phyloP scores from a whole-genome alignment of 352 stramenopile species.

The Peronosclerospora sorghi region DNA sequence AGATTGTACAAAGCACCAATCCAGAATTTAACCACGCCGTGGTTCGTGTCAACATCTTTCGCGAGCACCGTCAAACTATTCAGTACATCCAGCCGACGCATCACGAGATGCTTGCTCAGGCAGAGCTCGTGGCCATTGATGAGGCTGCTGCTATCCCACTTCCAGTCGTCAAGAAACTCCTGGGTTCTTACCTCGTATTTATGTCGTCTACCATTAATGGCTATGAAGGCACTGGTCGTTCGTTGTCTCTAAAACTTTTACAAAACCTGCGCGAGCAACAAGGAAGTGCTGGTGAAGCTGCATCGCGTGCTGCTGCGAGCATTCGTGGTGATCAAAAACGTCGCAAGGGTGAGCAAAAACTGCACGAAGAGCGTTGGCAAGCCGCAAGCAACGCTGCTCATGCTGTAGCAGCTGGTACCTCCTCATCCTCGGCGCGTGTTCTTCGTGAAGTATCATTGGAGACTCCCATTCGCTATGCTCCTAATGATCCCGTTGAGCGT shows the following conservation, averaged over 20 bases:
- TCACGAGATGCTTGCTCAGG: slow-evolving; percentile 93
- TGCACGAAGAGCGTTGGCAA: slow-evolving; percentile 95
- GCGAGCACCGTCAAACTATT: slow-evolving; percentile 94
- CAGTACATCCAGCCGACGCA: slow-evolving; percentile 94
- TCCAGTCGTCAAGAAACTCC: slow-evolving; percentile 92
- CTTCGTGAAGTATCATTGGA: slow-evolving; percentile 93
- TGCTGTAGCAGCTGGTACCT: slow-evolving; percentile 27
- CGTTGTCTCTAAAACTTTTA: slow-evolving; percentile 97
- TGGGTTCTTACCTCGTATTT: slow-evolving; percentile 96
- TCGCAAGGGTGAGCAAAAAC: slow-evolving; percentile 92
- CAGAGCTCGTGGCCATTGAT: slow-evolving; percentile 97
- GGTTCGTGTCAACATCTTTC: slow-evolving; percentile 96
- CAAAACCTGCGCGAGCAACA: slow-evolving; percentile 95
- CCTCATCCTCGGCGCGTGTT: slow-evolving; percentile 48
- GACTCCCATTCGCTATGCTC: slow-evolving; percentile 96
- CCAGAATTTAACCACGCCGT: slow-evolving; percentile 81
- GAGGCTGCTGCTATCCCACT: slow-evolving; percentile 99
- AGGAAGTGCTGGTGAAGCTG: slow-evolving; percentile 53
- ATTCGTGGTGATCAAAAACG: slow-evolving; percentile 85
- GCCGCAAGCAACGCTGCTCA: slow-evolving; percentile 83
- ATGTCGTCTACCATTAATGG: slow-evolving; percentile 99
- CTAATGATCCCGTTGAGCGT: slow-evolving; percentile 91
- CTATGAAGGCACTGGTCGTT: slow-evolving; percentile 98
- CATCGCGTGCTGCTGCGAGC: slow-evolving; percentile 36
- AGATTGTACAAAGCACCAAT: slow-evolving; percentile 83